Conservation (phyloP, 2,329 filamentous ascomycete genomes). For the Acarospora socialis region DNA sequence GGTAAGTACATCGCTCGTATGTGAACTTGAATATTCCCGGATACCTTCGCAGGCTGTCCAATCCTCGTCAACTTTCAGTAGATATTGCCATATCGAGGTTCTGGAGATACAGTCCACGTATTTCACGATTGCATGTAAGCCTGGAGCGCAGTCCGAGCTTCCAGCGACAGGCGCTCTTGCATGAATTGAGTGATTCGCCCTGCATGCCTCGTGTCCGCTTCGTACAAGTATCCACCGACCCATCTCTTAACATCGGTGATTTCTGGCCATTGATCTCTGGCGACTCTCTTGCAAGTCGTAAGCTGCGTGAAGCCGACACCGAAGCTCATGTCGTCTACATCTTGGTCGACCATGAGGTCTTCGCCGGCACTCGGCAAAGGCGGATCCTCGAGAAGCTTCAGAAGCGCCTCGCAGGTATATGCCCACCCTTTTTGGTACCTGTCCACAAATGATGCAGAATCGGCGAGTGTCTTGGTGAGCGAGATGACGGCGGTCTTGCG, state of each 20-base stretch:
- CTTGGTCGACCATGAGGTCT: constrained; percentile 69
- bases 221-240: constrained; percentile 68
- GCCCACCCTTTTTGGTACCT: constrained; percentile 82
- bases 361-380: constrained; percentile 58
- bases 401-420: constrained; percentile 74
- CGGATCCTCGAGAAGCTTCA: constrained; percentile 80
- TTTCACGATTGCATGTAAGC: constrained; percentile 30
- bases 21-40: too few relatives aligned
- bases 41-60: too few relatives aligned
- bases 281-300: constrained; percentile 68
- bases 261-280: constrained; percentile 73
- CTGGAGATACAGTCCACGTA: too few relatives aligned
- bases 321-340: constrained; percentile 90
- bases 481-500: constrained; percentile 89
- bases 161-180: constrained; percentile 51
- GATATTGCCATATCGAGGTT: too few relatives aligned
- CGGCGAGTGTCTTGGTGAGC: constrained; percentile 79
- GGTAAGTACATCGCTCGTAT: too few relatives aligned
- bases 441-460: constrained; percentile 69
- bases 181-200: constrained; percentile 61
- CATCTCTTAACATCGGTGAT: constrained; percentile 66
- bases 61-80: too few relatives aligned
- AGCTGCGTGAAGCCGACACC: constrained; percentile 88
- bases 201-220: constrained; percentile 58
- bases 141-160: constrained; percentile 36